These are phyloP conservation scores for Pyrus pyrifolia DNA, from an alignment of 306 rosid genomes.

Conservation along the genomic window DNA sequence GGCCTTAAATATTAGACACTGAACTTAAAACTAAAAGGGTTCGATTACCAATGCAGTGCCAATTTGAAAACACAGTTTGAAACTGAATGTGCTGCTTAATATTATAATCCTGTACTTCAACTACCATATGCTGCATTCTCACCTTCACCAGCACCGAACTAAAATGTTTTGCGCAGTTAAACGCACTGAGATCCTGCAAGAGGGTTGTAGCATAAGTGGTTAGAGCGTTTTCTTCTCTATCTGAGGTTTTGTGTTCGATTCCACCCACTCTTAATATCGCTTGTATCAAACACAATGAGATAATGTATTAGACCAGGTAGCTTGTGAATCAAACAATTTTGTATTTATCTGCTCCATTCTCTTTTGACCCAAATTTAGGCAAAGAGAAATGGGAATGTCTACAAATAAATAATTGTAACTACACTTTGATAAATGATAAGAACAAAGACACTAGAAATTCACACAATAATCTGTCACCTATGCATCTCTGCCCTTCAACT, in stretches of 20 bases:
- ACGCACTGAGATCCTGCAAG: background rate
- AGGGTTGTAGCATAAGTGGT: too few species aligned
- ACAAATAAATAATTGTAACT: background rate
- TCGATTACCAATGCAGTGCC: constrained; percentile 24
- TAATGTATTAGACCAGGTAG: background rate
- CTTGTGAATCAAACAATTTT: background rate
- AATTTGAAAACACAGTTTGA: constrained; percentile 12
- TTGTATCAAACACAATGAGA: background rate
- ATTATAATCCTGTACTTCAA: background rate
- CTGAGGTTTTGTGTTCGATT: too few species aligned
- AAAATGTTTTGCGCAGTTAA: background rate
- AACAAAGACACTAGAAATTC: background rate
- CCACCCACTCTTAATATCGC: too few species aligned
- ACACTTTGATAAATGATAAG: background rate
- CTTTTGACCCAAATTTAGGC: background rate
- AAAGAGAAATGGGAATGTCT: background rate
- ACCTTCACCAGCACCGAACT: background rate
- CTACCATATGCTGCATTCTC: background rate
- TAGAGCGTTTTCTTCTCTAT: too few species aligned
- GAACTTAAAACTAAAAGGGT: constrained; percentile 5
- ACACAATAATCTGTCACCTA: background rate
- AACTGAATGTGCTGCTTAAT: background rate
- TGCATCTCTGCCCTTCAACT: background rate
- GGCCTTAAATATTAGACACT: constrained; percentile 12
- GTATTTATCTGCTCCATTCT: background rate